Evolutionary conservation across 1,284 basidiomycete species (phyloP), one percentile per base, ranked within the genome.

Genomic region (Pyrrhoderma lamaoense): DNA sequence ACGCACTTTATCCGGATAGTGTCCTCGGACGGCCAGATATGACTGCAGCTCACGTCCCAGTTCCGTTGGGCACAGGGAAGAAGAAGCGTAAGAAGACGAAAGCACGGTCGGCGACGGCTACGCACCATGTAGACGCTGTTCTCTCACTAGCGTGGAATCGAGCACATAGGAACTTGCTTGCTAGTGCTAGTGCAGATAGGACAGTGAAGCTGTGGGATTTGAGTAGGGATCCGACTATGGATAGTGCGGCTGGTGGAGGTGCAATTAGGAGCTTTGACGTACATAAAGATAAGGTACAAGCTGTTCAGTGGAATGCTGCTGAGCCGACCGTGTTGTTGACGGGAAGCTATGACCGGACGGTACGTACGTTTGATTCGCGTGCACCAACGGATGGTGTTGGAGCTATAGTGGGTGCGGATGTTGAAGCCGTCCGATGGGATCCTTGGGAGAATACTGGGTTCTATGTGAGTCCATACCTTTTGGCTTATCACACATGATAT

Each of bases 171-270:
- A 93, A 97, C 64, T 71, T 99, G 49, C 76, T 99, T 3, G 90
- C 94, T 0, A 93, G 90, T 45, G 90, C 91, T 1, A 92, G 88
- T 40, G 95, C 96, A 0, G 96, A 99, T 68, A 78, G 81, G 49
- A 99, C 96, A 0, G 90, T 99, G 56, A 99, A 99, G 69, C 70
- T 99, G 18, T 99, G 95, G 96, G 96, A 99, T 70, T 73, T 99
- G 51, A 87, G 79, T 39, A 76, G 89, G 25, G 80, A 83, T 55
- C 78, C 80, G 8, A 11, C 11, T 31, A 74, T 71, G 7, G 68
- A 69, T 48, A 5, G 7, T 40, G 16, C 14, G 19, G 38, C 22
- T n/a, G 18, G 42, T 9, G 36, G 11, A 9, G 82, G 73, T 44
- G 82, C 93, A 8, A 79, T 97, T 62, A 75, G 92, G 51, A 92